Conservation (phyloP, 139 green algal genomes). For the Chlamydomonas urium region DNA sequence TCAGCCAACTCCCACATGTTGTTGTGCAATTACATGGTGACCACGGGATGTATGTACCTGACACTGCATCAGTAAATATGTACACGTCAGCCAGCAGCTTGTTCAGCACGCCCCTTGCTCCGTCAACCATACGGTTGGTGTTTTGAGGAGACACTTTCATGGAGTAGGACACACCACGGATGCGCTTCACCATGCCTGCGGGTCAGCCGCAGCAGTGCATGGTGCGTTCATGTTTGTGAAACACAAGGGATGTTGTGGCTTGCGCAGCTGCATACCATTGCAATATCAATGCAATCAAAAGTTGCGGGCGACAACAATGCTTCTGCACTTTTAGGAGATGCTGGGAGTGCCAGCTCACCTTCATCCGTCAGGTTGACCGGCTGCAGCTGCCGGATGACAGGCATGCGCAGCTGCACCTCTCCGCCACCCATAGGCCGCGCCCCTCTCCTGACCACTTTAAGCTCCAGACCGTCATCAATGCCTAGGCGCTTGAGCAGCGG, state of each 20-base stretch:
- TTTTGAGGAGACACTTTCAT: conserved; percentile 64
- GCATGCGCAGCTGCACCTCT: conserved; percentile 71
- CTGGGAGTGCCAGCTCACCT: conserved; percentile 7
- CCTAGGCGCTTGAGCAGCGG: conserved; percentile 78
- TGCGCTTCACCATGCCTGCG: conserved; percentile 92
- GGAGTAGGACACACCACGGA: conserved; percentile 91
- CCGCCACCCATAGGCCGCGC: conserved; percentile 79
- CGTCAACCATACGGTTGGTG: conserved; percentile 89
- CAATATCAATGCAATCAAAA: no score
- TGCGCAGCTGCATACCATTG: no score
- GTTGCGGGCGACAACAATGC: no score
- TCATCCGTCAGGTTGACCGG: conserved; percentile 40
- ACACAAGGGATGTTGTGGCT: no score
- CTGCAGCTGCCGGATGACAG: conserved; percentile 51
- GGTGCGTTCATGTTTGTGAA: no score
- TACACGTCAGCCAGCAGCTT: conserved; percentile 93
- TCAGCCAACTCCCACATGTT: conserved; percentile 34
- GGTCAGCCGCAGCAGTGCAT: not conserved
- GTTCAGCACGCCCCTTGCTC: conserved; percentile 85
- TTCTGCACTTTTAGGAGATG: no score
- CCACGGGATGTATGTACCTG: conserved; percentile 11
- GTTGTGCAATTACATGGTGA: not conserved
- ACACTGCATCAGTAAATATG: conserved; percentile 96
- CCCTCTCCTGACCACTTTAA: conserved; percentile 54
- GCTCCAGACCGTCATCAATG: conserved; percentile 39